These are phyloP conservation scores for Cladophialophora chaetospira DNA, from an alignment of 2,329 filamentous ascomycete genomes.

Conservation along the genomic window DNA sequence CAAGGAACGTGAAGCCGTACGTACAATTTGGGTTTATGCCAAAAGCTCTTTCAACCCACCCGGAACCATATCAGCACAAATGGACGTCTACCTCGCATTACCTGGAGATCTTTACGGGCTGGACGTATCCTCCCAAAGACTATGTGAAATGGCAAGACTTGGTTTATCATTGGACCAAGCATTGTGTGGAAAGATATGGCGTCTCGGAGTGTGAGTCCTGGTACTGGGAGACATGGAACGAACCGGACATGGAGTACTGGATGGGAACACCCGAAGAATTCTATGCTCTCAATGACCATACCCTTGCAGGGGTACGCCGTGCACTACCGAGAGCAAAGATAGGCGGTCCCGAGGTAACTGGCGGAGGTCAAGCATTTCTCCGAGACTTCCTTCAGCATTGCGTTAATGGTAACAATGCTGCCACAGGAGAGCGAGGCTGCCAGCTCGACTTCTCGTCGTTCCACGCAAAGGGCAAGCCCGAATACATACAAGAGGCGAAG, in stretches of 20 bases:
- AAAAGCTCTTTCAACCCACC: neutral
- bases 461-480: neutral
- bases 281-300: neutral
- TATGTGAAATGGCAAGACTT: conserved; percentile 5
- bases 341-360: conserved; percentile 1
- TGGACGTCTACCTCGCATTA: neutral
- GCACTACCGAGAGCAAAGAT: neutral
- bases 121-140: conserved; percentile 7
- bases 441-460: conserved; percentile 1
- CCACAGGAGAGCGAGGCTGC: neutral
- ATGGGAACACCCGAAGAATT: conserved; percentile 2
- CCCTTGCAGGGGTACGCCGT: neutral
- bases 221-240: conserved; percentile 10
- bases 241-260: conserved; percentile 6
- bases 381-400: conserved; percentile 1
- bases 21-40: conserved; percentile 8
- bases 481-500: neutral
- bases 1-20: neutral
- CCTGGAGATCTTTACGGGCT: conserved; percentile 3
- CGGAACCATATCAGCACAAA: conserved; percentile 5
- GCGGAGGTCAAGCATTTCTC: neutral
- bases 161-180: conserved; percentile 3
- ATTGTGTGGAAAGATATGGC: conserved; percentile 2
- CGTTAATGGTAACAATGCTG: neutral
- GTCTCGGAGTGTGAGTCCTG: neutral